These are phyloP conservation scores for Groenewaldozyma salmanticensis DNA, from an alignment of 805 yeast genomes.

Conservation along the genomic window DNA sequence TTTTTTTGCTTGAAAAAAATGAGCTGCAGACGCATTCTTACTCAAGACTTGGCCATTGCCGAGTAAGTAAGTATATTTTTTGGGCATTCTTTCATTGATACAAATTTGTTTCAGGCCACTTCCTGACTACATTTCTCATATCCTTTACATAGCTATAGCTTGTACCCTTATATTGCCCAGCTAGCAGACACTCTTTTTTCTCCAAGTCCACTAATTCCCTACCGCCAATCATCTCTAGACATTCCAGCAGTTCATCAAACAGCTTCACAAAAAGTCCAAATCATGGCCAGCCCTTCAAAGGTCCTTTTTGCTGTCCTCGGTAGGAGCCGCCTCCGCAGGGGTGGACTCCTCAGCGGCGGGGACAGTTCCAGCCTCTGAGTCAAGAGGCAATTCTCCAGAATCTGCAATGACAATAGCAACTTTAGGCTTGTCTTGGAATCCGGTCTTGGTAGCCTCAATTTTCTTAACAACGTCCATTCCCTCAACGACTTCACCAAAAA, in stretches of 20 bases:
- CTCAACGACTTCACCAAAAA: slow-evolving; percentile 80
- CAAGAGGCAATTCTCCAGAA: slow-evolving; percentile 52
- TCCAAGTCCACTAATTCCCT: neutral
- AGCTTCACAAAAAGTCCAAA: neutral
- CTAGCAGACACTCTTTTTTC: no score
- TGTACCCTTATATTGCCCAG: neutral
- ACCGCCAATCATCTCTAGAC: neutral
- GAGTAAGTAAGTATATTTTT: no score
- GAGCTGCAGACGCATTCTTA: no score
- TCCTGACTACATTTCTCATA: neutral
- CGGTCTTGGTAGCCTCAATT: slow-evolving; percentile 66
- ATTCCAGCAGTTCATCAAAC: neutral
- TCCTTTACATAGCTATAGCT: neutral
- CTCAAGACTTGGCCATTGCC: no score
- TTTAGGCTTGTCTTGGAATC: slow-evolving; percentile 61
- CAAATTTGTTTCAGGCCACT: no score
- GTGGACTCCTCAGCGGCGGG: slow-evolving; percentile 8
- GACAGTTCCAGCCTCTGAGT: slow-evolving; percentile 6
- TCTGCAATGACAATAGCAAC: slow-evolving; percentile 54
- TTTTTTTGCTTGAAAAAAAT: no score
- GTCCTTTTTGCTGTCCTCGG: slow-evolving; percentile 1
- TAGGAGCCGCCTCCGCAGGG: slow-evolving; percentile 17
- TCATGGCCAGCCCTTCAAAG: neutral
- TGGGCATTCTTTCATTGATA: no score
- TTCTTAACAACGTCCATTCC: slow-evolving; percentile 75